Conservation (phyloP, 2,329 filamentous ascomycete genomes). For the Fusarium newnesense region DNA sequence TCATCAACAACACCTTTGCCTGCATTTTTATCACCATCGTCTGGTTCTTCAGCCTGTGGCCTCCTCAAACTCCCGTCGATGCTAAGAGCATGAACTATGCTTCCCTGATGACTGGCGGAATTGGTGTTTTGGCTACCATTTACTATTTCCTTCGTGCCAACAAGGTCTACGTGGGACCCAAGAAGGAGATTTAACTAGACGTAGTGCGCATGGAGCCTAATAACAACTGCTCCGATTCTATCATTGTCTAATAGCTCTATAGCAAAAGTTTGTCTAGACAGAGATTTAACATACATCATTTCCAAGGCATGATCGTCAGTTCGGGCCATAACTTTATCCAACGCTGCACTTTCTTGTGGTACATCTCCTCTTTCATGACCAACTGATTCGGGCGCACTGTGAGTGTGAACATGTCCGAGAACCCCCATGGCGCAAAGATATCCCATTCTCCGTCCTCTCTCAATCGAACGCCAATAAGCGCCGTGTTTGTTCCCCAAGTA, state of each 20-base stretch:
- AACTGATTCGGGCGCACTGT: slow-evolving; percentile 47
- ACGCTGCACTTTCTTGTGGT: slow-evolving; percentile 46
- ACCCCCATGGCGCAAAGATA: slow-evolving; percentile 49
- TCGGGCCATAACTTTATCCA: slow-evolving; percentile 47
- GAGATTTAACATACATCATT: not conserved
- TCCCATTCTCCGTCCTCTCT: slow-evolving; percentile 43
- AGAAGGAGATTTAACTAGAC: slow-evolving; percentile 33
- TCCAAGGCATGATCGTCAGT: slow-evolving; percentile 45
- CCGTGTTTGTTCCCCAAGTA: slow-evolving; percentile 50
- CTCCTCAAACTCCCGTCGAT: slow-evolving; percentile 40
- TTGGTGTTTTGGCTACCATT: slow-evolving; percentile 54
- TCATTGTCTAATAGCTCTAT: not conserved
- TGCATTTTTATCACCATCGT: slow-evolving; percentile 63
- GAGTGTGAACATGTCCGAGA: slow-evolving; percentile 50
- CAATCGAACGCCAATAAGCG: slow-evolving; percentile 47
- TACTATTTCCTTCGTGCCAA: slow-evolving; percentile 57
- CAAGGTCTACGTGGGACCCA: slow-evolving; percentile 56
- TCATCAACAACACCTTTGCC: slow-evolving; percentile 63
- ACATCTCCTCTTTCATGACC: slow-evolving; percentile 43
- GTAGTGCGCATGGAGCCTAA: too few relatives aligned
- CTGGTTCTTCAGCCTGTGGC: slow-evolving; percentile 66
- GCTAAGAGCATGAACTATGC: slow-evolving; percentile 57
- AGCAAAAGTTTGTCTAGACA: not conserved
- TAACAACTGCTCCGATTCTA: not conserved
- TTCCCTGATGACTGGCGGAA: slow-evolving; percentile 54